Percentiles rank a stretch among this genome's conserved stretches.
Evolutionary conservation across 2,329 filamentous ascomycete species (phyloP).

Genomic region (Pseudogymnoascus sp.): DNA sequence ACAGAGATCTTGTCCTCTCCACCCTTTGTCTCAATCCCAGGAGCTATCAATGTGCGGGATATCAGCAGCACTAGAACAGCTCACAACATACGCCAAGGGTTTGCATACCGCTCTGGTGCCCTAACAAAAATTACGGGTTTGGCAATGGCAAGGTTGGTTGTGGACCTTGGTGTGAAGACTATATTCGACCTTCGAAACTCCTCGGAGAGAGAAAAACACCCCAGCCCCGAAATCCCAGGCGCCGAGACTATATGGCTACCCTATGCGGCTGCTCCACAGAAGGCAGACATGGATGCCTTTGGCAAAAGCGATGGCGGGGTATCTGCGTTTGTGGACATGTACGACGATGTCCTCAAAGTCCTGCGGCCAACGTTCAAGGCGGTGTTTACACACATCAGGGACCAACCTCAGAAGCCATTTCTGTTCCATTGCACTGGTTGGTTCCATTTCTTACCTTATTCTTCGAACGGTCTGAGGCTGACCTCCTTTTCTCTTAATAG

Average conservation of each 20-base stretch:
- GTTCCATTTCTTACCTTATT: slow-evolving; percentile 14
- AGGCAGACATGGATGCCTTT: slow-evolving; percentile 25
- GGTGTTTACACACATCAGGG: slow-evolving; percentile 40
- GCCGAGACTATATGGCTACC: slow-evolving; percentile 39
- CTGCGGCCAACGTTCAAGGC: slow-evolving; percentile 36
- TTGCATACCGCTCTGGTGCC: slow-evolving; percentile 13
- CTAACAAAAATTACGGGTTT: slow-evolving; percentile 13
- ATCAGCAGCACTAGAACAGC: slow-evolving; percentile 10
- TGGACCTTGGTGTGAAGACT: slow-evolving; percentile 1
- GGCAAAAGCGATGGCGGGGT: slow-evolving; percentile 40
- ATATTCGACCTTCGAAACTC: slow-evolving; percentile 45
- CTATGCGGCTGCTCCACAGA: slow-evolving; percentile 28
- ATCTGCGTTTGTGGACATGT: slow-evolving; percentile 37
- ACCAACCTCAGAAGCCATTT: slow-evolving; percentile 34
- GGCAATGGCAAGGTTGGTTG: background rate
- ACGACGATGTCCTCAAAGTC: slow-evolving; percentile 36
- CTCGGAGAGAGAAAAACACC: slow-evolving; percentile 34
- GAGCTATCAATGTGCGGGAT: slow-evolving; percentile 14
- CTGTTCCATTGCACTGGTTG: slow-evolving; percentile 48
- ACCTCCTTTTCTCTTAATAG: slow-evolving; percentile 24
- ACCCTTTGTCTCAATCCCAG: slow-evolving; percentile 15
- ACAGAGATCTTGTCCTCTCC: slow-evolving; percentile 7
- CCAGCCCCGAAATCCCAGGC: slow-evolving; percentile 37
- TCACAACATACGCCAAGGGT: slow-evolving; percentile 6
- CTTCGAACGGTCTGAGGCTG: background rate